Base-by-base conservation (phyloP, 139 green algal species). In the Picochlorum costavermella region DNA sequence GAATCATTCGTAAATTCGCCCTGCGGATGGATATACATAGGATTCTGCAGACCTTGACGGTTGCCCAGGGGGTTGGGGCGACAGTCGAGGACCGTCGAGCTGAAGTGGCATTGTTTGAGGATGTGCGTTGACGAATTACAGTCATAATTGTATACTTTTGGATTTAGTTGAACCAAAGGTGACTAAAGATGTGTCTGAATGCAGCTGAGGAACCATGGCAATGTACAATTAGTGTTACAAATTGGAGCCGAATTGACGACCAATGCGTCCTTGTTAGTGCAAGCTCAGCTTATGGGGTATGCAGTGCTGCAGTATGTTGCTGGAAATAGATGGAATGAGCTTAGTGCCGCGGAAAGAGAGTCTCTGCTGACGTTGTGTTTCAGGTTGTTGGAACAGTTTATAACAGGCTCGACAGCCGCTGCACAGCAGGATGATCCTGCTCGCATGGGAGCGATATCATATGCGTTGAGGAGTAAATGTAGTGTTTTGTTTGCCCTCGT, bases 401-500 rank as follows among this genome's bases (percentile, higher is more conserved):
- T 8, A 8, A 40, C 33, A 40, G 11, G 33, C 33, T 40, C 33
- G 11, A 13, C 33, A 40, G 33, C 33, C 33, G 33, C 33, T 40
- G 33, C 33, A 40, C 33, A 40, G 33, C 33, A 40, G 33, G 33
- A 40, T 40, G 33, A 40, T 40, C 3, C 33, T 40, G 33, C 33
- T 40, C 33, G 33, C 33, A 40, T 40, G 33, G 33, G 33, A 40
- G 33, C 33, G 33, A 13, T 5, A 57, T 10, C 6, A 13, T 40
- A 53, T 53, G 65, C 69, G 75, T 65, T 90, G 3, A 78, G 83
- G 14, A 79, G 61, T 57, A 91, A 91, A 62, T 79, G 83, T 17
- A 79, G 84, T 1, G 70, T 88, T 68, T 71, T 94, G 64, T 73
- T 92, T 12, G 77, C 82, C 0, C 74, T 82, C 16, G 72, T 89